A percentile compares a stretch with the other conserved stretches of the same genome.
Conservation (phyloP, 2,329 filamentous ascomycete genomes). For the Arthrobotrys conoides region DNA sequence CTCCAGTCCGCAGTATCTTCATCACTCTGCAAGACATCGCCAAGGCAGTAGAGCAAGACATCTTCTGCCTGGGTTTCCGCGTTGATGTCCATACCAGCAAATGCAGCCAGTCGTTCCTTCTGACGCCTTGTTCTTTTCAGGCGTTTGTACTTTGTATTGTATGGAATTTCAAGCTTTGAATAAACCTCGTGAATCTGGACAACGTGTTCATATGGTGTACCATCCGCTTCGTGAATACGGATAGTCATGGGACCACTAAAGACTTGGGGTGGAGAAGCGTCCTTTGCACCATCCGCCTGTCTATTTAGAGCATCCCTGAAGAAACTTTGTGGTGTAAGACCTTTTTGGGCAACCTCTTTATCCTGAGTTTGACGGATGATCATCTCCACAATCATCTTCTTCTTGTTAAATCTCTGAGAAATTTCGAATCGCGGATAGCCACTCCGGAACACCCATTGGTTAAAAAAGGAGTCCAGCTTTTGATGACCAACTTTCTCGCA, state of each 20-base stretch:
- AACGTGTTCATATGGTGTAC: constrained; percentile 97
- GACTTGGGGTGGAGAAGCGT: constrained; percentile 20
- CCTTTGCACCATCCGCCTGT: constrained; percentile 22
- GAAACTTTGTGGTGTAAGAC: constrained; percentile 75
- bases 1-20: constrained; percentile 88
- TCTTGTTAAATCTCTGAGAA: constrained; percentile 95
- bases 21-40: constrained; percentile 86
- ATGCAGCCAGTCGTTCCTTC: constrained; percentile 80
- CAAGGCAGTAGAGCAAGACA: constrained; percentile 88
- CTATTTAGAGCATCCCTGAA: constrained; percentile 84
- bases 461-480: constrained; percentile 90
- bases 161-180: constrained; percentile 92
- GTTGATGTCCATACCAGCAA: constrained; percentile 74
- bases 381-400: constrained; percentile 94
- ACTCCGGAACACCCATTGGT: constrained; percentile 89
- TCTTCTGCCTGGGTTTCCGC: constrained; percentile 79
- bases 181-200: constrained; percentile 91
- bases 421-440: constrained; percentile 91
- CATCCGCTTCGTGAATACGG: constrained; percentile 96
- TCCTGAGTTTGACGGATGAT: constrained; percentile 83
- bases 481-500: constrained; percentile 92
- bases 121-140: constrained; percentile 88
- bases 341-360: constrained; percentile 74
- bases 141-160: constrained; percentile 99
- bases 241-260: constrained; percentile 99